A percentile compares a stretch with the other conserved stretches of the same genome.
Conservation (phyloP, 768 basidiomycete genomes). For the Hemileccinum rubropunctum region DNA sequence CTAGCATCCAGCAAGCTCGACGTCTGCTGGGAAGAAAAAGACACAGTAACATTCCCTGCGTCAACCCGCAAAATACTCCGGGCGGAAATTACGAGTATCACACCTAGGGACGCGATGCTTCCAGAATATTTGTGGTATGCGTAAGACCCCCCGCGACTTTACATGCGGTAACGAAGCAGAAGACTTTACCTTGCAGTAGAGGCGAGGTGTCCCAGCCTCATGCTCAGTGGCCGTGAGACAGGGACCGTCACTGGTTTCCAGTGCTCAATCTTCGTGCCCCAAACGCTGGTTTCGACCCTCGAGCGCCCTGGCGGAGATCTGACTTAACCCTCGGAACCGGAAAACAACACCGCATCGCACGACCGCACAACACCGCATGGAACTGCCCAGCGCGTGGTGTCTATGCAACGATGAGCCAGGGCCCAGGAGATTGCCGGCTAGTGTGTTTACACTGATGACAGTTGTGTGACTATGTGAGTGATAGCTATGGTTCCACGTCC, state of each 20-base stretch:
- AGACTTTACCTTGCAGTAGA: slow-evolving; percentile 20
- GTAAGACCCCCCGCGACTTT: not conserved
- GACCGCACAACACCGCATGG: slow-evolving; percentile 7
- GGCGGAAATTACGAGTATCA: slow-evolving; percentile 24
- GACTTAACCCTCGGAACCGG: slow-evolving; percentile 25
- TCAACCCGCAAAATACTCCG: slow-evolving; percentile 1
- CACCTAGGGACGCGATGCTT: slow-evolving; percentile 10
- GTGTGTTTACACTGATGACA: slow-evolving; percentile 7
- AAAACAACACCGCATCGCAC: slow-evolving; percentile 3
- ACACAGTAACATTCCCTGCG: slow-evolving; percentile 2
- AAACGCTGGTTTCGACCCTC: slow-evolving; percentile 5
- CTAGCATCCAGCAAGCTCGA: slow-evolving; percentile 2
- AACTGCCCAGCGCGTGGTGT: slow-evolving; percentile 8
- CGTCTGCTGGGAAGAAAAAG: slow-evolving; percentile 3
- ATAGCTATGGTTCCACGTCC: not conserved
- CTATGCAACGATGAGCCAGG: slow-evolving; percentile 8
- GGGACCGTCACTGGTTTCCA: not conserved
- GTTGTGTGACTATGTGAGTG: not conserved
- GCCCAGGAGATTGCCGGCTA: slow-evolving; percentile 6
- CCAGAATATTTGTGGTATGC: slow-evolving; percentile 6
- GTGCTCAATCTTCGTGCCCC: slow-evolving; percentile 5
- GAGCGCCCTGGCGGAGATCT: slow-evolving; percentile 11
- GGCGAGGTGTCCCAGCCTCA: slow-evolving; percentile 15
- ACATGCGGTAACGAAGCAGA: slow-evolving; percentile 4
- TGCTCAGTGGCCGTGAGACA: slow-evolving; percentile 2